Percentiles rank a stretch among this genome's conserved stretches.
Conservation (phyloP, 768 basidiomycete genomes). For the Vishniacozyma victoriae region DNA sequence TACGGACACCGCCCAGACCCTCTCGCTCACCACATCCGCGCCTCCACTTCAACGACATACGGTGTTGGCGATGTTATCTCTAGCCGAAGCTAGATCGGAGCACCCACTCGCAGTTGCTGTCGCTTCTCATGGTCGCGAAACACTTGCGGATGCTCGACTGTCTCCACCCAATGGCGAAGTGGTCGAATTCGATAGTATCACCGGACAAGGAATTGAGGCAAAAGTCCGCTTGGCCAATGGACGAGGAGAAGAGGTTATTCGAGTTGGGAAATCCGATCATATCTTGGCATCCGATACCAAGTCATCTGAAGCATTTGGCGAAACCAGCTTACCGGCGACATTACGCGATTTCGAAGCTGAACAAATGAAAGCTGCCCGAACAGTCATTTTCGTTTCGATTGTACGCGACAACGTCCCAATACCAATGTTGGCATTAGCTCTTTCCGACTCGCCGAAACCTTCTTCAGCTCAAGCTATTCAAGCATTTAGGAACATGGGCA, state of each 20-base stretch:
- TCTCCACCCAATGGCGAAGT: constrained; percentile 57
- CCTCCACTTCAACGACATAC: constrained; percentile 38
- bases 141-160: constrained; percentile 39
- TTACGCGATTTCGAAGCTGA: constrained; percentile 62
- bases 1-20: constrained; percentile 33
- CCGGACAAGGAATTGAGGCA: constrained; percentile 83
- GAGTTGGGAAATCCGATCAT: constrained; percentile 73
- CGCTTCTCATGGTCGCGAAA: constrained; percentile 61
- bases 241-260: constrained; percentile 27
- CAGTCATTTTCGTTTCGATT: constrained; percentile 80
- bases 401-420: constrained; percentile 50
- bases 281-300: constrained; percentile 42
- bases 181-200: constrained; percentile 74
- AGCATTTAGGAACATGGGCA: constrained; percentile 79
- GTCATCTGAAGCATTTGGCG: constrained; percentile 23
- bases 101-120: constrained; percentile 95
- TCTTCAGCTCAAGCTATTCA: constrained; percentile 76
- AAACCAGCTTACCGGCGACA: constrained; percentile 54
- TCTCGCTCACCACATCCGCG: constrained; percentile 35
- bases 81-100: constrained; percentile 85
- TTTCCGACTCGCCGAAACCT: constrained; percentile 79
- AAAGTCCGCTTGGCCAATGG: constrained; percentile 54
- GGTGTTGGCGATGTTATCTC: constrained; percentile 73
- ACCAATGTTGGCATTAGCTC: constrained; percentile 72
- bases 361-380: constrained; percentile 69